These are phyloP conservation scores for Calycina herbarum DNA, from an alignment of 2,329 filamentous ascomycete species.

Conservation along the genomic window DNA sequence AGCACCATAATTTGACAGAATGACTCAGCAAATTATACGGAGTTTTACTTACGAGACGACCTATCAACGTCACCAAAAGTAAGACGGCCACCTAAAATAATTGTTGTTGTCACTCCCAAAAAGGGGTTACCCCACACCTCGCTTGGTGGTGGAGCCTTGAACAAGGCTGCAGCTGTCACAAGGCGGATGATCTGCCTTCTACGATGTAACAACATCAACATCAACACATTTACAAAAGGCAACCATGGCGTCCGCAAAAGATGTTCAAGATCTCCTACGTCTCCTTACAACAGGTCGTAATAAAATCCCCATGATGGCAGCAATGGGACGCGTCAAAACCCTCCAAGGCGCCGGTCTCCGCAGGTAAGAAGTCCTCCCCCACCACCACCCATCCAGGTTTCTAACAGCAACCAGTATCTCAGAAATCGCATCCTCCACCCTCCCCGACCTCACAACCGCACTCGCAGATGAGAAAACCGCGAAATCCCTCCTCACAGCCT, in stretches of 20 bases:
- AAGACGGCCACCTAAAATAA: background rate
- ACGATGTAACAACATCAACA: constrained; percentile 1
- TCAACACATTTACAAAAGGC: background rate
- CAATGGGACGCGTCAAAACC: constrained; percentile 58
- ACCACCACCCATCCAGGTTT: constrained; percentile 6
- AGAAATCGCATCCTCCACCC: constrained; percentile 30
- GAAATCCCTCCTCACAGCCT: constrained; percentile 35
- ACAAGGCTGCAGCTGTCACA: background rate
- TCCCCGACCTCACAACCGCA: constrained; percentile 27
- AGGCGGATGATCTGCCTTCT: background rate
- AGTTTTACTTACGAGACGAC: too few relatives aligned
- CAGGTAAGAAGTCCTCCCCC: constrained; percentile 45
- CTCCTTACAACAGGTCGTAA: constrained; percentile 54
- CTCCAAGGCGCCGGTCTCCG: constrained; percentile 55
- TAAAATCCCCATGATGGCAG: constrained; percentile 59
- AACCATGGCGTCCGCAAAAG: constrained; percentile 55
- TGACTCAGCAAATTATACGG: too few relatives aligned
- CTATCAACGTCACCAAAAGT: too few relatives aligned
- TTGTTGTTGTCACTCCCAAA: background rate
- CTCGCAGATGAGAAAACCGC: constrained; percentile 36
- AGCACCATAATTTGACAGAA: too few relatives aligned
- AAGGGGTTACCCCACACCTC: background rate
- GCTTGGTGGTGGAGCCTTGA: background rate
- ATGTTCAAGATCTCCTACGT: constrained; percentile 61
- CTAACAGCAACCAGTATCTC: constrained; percentile 32